A percentile compares a stretch with the other conserved stretches of the same genome.
phyloP scores from a whole-genome alignment of 2,329 filamentous ascomycete species.

The Cordyceps fumosorosea region DNA sequence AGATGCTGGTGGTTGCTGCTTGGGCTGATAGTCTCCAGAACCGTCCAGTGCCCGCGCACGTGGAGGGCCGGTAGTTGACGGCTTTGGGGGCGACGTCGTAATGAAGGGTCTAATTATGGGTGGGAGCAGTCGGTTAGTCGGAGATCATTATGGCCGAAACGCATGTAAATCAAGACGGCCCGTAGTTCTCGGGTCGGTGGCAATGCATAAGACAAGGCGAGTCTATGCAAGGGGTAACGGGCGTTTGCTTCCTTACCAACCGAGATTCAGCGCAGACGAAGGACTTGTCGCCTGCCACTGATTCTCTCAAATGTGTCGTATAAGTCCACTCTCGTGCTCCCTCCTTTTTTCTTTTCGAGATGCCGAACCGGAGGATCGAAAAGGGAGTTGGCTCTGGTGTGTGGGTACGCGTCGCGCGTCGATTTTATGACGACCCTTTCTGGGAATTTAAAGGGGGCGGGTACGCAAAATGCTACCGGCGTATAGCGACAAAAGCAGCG shows the following conservation, averaged over 20 bases:
- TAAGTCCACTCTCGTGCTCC: slow-evolving; percentile 17
- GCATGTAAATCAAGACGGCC: background rate
- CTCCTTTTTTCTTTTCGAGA: slow-evolving; percentile 15
- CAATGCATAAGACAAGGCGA: background rate
- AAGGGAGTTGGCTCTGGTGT: slow-evolving; percentile 2
- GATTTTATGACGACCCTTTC: slow-evolving; percentile 10
- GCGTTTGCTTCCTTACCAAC: slow-evolving; percentile 35
- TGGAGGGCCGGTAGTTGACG: slow-evolving; percentile 46
- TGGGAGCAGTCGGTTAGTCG: background rate
- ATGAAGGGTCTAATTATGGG: slow-evolving; percentile 19
- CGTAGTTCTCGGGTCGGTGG: background rate
- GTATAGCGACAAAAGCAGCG: slow-evolving; percentile 9
- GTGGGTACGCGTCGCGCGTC: slow-evolving; percentile 15
- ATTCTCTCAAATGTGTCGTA: slow-evolving; percentile 36
- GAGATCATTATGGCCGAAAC: background rate
- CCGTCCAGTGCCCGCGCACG: slow-evolving; percentile 57
- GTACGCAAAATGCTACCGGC: background rate
- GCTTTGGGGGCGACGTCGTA: slow-evolving; percentile 51
- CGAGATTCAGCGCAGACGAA: slow-evolving; percentile 60
- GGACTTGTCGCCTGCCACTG: slow-evolving; percentile 51
- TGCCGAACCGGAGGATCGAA: background rate
- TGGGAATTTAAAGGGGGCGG: slow-evolving; percentile 10
- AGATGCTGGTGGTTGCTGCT: slow-evolving; percentile 38
- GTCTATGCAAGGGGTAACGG: background rate
- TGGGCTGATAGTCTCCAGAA: slow-evolving; percentile 31